A percentile compares a stretch with the other conserved stretches of the same genome.
phyloP scores from a whole-genome alignment of 148 eudicot genomes.

The Nepenthes mirabilis region DNA sequence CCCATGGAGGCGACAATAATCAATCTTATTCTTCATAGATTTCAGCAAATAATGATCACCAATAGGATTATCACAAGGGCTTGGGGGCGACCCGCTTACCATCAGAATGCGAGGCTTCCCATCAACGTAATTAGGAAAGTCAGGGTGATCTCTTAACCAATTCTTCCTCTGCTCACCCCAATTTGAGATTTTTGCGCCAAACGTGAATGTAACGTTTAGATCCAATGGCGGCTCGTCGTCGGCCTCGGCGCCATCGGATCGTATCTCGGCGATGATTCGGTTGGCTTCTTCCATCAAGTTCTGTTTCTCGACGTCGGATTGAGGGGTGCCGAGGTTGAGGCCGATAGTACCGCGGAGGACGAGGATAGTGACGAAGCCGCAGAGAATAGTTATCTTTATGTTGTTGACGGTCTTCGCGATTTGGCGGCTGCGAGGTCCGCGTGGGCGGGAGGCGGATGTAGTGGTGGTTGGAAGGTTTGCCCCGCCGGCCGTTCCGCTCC shows the following conservation, averaged over 20 bases:
- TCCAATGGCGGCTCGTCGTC: constrained; percentile 17
- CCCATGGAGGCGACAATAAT: constrained; percentile 71
- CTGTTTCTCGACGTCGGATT: constrained; percentile 10
- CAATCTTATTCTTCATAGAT: constrained; percentile 71
- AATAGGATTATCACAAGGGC: constrained; percentile 73
- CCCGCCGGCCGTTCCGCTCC: constrained; percentile 5
- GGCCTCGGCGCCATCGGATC: constrained; percentile 24
- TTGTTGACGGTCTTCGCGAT: constrained; percentile 36
- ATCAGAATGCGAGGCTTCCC: constrained; percentile 46
- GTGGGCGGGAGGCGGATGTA: constrained; percentile 4
- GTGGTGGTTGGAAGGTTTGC: constrained; percentile 21
- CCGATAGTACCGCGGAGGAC: constrained; percentile 61
- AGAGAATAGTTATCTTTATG: constrained; percentile 33
- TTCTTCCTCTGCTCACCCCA: constrained; percentile 46
- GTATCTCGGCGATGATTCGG: constrained; percentile 37
- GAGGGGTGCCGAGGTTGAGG: constrained; percentile 20
- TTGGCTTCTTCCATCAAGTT: constrained; percentile 31
- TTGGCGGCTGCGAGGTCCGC: constrained; percentile 21
- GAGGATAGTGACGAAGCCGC: constrained; percentile 40
- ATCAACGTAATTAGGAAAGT: constrained; percentile 24
- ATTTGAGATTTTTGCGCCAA: constrained; percentile 47
- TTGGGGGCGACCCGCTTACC: constrained; percentile 66
- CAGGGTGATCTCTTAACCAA: constrained; percentile 32
- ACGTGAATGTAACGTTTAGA: constrained; percentile 29
- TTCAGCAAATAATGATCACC: constrained; percentile 80